These are phyloP conservation scores for Comarum palustre DNA, from an alignment of 306 rosid species.

Conservation along the genomic window DNA sequence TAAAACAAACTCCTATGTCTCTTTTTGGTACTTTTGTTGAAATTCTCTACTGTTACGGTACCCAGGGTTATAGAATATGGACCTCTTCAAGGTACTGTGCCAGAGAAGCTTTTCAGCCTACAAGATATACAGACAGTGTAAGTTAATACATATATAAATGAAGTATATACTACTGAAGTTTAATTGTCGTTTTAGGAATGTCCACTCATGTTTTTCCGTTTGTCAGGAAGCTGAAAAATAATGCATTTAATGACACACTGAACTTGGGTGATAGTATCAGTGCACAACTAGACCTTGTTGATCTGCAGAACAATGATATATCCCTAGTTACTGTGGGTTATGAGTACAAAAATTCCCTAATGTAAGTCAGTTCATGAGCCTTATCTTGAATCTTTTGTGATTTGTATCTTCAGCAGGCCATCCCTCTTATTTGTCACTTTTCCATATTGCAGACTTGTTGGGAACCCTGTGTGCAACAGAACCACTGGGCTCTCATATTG, in stretches of 20 bases:
- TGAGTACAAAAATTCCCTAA: constrained; percentile 51
- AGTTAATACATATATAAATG: constrained; percentile 27
- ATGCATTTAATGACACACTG: constrained; percentile 57
- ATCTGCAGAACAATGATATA: constrained; percentile 71
- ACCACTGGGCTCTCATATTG: constrained; percentile 45
- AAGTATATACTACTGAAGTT: constrained; percentile 5
- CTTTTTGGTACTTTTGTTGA: neutral
- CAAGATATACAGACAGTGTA: constrained; percentile 89
- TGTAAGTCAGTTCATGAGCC: constrained; percentile 44
- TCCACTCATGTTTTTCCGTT: constrained; percentile 4
- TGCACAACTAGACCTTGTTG: constrained; percentile 65
- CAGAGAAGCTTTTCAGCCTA: constrained; percentile 60
- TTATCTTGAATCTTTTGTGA: constrained; percentile 12
- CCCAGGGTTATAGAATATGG: constrained; percentile 73
- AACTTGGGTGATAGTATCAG: constrained; percentile 64
- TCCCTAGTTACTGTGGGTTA: constrained; percentile 43
- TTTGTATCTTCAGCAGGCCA: constrained; percentile 2
- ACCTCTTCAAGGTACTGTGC: constrained; percentile 65
- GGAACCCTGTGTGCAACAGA: constrained; percentile 70
- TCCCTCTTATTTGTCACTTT: constrained; percentile 21
- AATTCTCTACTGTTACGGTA: constrained; percentile 1
- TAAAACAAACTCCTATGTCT: neutral
- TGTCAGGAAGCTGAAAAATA: constrained; percentile 68
- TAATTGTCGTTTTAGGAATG: constrained; percentile 4
- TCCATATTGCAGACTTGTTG: constrained; percentile 58